Base-by-base conservation (phyloP, 2,329 filamentous ascomycete species). In the Venturia effusa region DNA sequence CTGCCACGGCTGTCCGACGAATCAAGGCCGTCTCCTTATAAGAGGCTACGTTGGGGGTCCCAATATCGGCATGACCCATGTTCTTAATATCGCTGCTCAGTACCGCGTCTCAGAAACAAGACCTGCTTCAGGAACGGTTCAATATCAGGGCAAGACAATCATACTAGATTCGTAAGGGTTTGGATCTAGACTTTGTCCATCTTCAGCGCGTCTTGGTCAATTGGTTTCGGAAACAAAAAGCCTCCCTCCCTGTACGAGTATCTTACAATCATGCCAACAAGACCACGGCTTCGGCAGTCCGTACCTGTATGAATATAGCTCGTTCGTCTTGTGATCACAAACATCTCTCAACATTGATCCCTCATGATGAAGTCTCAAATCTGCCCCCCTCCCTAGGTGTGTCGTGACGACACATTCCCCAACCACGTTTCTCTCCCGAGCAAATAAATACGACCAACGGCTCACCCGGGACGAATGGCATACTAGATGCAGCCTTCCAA, bases 71-170 rank as follows among this genome's bases (percentile, higher is more conserved):
- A 57, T 22, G 19, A 57, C 51, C 51, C 51, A 57, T 57, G 51
- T 57, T 57, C 30, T 57, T 57, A 57, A 55, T 34, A 19, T n/a
- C 51, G 19, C 51, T 34, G 15, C 27, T 22, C 27, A 57, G 30
- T 34, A 57, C 30, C 27, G 51, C 51, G 15, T 34, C 27, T 30
- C 30, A 34, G 51, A 57, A 57, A 57, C 51, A 57, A 32, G 30
- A n/a, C 7, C 27, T 57, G 51, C 51, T 57, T 57, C 51, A 57
- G 51, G 27, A 57, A 22, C 17, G 51, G 32, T 34, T 13, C 24
- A 57, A 57, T 57, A 57, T 34, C 51, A 34, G 51, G 51, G 51
- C 51, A 57, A 57, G 27, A 34, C 34, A 57, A 57, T n/a, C 51
- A 34, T 57, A 57, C 30, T 32, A 27, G 30, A 57, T 34, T 10